phyloP scores from a whole-genome alignment of 108 stramenopile species.

The Aurantiochytrium sp. region DNA sequence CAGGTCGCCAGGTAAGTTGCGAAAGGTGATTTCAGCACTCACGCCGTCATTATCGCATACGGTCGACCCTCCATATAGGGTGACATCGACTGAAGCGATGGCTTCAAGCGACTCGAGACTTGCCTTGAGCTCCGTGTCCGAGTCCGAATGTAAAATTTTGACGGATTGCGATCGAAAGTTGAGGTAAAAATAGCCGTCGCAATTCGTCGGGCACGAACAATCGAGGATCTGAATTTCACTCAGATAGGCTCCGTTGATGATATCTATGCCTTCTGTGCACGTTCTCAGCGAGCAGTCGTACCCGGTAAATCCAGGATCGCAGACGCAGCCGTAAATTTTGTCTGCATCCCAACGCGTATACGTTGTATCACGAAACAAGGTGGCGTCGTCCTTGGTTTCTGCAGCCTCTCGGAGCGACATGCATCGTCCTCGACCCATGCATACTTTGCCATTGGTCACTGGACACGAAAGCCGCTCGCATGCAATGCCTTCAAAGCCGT shows the following conservation, averaged over 20 bases:
- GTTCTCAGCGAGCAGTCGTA: slow-evolving; percentile 29
- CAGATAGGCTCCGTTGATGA: not conserved
- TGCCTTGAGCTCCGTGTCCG: slow-evolving; percentile 21
- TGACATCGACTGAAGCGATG: not conserved
- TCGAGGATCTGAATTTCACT: slow-evolving; percentile 15
- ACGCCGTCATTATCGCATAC: not conserved
- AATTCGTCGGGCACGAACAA: slow-evolving; percentile 1
- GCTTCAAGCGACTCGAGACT: slow-evolving; percentile 31
- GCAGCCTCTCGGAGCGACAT: not conserved
- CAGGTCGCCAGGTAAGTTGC: not conserved
- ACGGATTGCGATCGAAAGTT: not conserved
- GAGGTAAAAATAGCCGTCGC: slow-evolving; percentile 17
- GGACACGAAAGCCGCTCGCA: slow-evolving; percentile 41
- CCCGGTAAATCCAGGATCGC: slow-evolving; percentile 18
- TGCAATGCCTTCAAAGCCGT: slow-evolving; percentile 42
- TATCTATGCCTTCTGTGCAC: slow-evolving; percentile 40
- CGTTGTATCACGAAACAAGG: not conserved
- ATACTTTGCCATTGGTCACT: not conserved
- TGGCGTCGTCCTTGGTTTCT: not conserved
- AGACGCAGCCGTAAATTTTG: slow-evolving; percentile 31
- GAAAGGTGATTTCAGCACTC: not conserved
- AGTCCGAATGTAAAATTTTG: slow-evolving; percentile 18
- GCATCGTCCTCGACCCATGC: slow-evolving; percentile 13
- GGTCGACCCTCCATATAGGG: not conserved
- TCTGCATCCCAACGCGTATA: slow-evolving; percentile 38